These are phyloP conservation scores for Juncus effusus DNA, from an alignment of 176 grass and related monocot genomes.

Conservation along the genomic window DNA sequence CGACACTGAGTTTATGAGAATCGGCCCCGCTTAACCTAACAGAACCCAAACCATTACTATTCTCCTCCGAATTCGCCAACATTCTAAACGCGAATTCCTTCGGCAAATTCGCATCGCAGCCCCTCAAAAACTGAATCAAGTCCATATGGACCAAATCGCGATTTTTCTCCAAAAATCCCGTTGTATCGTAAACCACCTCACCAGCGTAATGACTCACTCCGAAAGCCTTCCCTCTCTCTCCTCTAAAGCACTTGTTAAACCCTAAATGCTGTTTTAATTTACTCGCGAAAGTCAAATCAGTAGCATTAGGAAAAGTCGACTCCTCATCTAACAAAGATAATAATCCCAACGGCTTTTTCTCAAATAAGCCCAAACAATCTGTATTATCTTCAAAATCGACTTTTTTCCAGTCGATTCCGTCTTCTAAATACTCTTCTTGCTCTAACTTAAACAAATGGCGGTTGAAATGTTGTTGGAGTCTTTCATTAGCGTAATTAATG, in stretches of 20 bases:
- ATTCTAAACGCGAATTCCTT: slow-evolving; percentile 89
- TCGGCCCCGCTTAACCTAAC: slow-evolving; percentile 73
- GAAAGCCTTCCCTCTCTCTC: slow-evolving; percentile 87
- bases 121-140: slow-evolving; percentile 77
- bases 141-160: slow-evolving; percentile 95
- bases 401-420: slow-evolving; percentile 98
- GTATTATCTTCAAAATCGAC: slow-evolving; percentile 98
- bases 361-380: slow-evolving; percentile 86
- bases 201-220: slow-evolving; percentile 81
- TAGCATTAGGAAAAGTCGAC: slow-evolving; percentile 94
- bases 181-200: slow-evolving; percentile 88
- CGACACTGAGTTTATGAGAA: slow-evolving; percentile 91
- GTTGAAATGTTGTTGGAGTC: slow-evolving; percentile 98
- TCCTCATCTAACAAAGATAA: slow-evolving; percentile 96
- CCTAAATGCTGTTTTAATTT: slow-evolving; percentile 90
- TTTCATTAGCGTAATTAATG: slow-evolving; percentile 98
- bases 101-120: slow-evolving; percentile 68
- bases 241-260: slow-evolving; percentile 74
- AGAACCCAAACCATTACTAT: slow-evolving; percentile 36
- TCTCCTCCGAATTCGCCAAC: slow-evolving; percentile 64
- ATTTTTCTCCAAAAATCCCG: slow-evolving; percentile 97
- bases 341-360: slow-evolving; percentile 91
- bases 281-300: slow-evolving; percentile 89
- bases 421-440: slow-evolving; percentile 96
- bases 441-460: slow-evolving; percentile 98